Evolutionary conservation across 2,329 filamentous ascomycete genomes (phyloP), one percentile per base, ranked within the genome.

Genomic region (Venturia nashicola): DNA sequence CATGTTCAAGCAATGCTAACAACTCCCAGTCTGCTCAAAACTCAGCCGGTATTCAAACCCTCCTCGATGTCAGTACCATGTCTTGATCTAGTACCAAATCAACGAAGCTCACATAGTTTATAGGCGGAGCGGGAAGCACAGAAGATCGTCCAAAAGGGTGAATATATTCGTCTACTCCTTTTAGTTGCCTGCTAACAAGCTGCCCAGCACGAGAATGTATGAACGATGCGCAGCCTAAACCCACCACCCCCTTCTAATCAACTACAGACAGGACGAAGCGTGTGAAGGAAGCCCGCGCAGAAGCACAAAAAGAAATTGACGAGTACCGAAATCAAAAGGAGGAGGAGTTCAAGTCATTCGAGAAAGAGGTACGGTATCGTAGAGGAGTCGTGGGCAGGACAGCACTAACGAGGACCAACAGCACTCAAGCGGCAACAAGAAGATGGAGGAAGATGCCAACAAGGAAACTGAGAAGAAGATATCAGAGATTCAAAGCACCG

Each of bases 121-220:
- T 70, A 97, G 93, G 92, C 94, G 71, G 94, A 99, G 84, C 89
- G 91, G 78, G 93, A 97, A 78, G 94, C 94, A 67, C 93, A 96
- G 79, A 97, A 97, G 84, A 99, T 99, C 76, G 92, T 99, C 65
- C 93, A 97, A 78, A 91, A 94, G 84, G 90, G 93, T 95, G 76
- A 66, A 80, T 75, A 44, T 14, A 5, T 44, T n/a, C 57, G 57
- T 20, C 27, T 62, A 59, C 60, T 42, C 40, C n/a, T 8, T 34
- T 4, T n/a, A 9, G 36, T 4, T n/a, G 61, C 68, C 74, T 69
- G 72, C 65, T 51, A 11, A 54, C 3, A 27, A 43, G 14, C 6
- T 1, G 27, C 11, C 14, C 63, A 95, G 90, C 91, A 72, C 85
- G 91, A 85, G 91, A 96, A 85, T 96, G 91, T 96, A 85, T 75